phyloP scores from a whole-genome alignment of 345 rosid genomes.

The Carallia pectinifolia region DNA sequence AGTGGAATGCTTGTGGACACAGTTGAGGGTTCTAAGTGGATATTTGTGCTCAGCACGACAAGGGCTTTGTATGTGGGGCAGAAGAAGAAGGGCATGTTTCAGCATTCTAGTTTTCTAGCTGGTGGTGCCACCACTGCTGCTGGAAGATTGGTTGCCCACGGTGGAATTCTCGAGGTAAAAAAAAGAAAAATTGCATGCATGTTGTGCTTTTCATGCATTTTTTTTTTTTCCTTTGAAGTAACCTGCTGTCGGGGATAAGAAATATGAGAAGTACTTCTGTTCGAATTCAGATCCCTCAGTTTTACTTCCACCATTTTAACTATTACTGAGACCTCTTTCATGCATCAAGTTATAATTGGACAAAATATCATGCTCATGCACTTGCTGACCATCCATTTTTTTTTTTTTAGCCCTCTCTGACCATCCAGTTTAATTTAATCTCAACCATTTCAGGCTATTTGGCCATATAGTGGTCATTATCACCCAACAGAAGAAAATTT shows the following conservation, averaged over 20 bases:
- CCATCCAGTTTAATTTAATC: neutral
- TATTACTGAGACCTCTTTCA: too few species aligned
- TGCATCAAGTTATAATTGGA: too few species aligned
- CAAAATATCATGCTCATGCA: neutral
- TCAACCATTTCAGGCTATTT: slow-evolving; percentile 57
- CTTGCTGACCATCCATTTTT: too few species aligned
- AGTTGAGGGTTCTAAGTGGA: slow-evolving; percentile 57
- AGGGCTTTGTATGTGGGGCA: slow-evolving; percentile 56
- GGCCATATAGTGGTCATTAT: slow-evolving; percentile 99
- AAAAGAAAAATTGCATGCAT: neutral
- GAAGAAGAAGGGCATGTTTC: slow-evolving; percentile 66
- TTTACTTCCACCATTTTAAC: too few species aligned
- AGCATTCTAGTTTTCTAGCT: slow-evolving; percentile 68
- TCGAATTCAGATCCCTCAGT: too few species aligned
- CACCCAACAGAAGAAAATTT: slow-evolving; percentile 91
- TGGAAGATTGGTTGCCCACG: slow-evolving; percentile 56
- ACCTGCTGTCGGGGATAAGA: too few species aligned
- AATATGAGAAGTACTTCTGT: too few species aligned
- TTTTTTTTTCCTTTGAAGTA: too few species aligned
- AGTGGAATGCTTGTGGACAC: slow-evolving; percentile 37
- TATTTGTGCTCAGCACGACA: slow-evolving; percentile 63
- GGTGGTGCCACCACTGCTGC: slow-evolving; percentile 77
- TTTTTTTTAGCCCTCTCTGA: neutral
- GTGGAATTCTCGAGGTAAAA: slow-evolving; percentile 53
- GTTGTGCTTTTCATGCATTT: too few species aligned